Evolutionary conservation across 768 basidiomycete species (phyloP).

Genomic region (Dacryopinax primogenitus): DNA sequence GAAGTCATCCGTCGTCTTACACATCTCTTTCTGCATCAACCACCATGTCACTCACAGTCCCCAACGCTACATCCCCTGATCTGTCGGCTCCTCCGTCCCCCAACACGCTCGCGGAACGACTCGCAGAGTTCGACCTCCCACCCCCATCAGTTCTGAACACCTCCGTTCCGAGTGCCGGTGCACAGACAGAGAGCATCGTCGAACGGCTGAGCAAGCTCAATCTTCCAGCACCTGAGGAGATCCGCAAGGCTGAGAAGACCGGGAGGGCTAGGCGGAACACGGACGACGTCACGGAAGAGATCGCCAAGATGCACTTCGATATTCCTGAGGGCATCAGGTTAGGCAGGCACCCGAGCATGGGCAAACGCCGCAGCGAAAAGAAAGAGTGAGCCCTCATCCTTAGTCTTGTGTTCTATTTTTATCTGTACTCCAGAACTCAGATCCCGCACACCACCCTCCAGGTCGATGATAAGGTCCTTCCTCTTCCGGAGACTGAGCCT

Average conservation of each 20-base stretch:
- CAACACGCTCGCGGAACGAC: background rate
- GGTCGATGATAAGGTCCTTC: background rate
- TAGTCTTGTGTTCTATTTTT: background rate
- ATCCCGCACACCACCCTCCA: slow-evolving; percentile 5
- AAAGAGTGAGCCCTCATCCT: background rate
- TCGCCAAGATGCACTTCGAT: slow-evolving; percentile 1
- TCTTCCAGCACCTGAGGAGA: background rate
- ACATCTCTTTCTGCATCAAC: no score
- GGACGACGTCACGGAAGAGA: slow-evolving; percentile 2
- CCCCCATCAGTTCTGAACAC: background rate
- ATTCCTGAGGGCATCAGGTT: background rate
- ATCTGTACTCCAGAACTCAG: background rate
- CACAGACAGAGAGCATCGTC: background rate
- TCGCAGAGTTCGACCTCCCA: background rate
- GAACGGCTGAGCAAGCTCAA: slow-evolving; percentile 5
- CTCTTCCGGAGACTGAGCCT: background rate
- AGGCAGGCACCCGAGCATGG: slow-evolving; percentile 7
- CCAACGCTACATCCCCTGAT: background rate
- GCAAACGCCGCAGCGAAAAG: background rate
- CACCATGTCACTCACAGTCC: background rate
- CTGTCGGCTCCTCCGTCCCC: background rate
- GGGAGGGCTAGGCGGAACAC: background rate
- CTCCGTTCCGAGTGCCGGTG: background rate
- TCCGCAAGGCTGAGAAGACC: slow-evolving; percentile 1
- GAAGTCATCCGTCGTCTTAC: no score